Evolutionary conservation across 1,284 basidiomycete genomes (phyloP).

Genomic region (Boletus calvinii): DNA sequence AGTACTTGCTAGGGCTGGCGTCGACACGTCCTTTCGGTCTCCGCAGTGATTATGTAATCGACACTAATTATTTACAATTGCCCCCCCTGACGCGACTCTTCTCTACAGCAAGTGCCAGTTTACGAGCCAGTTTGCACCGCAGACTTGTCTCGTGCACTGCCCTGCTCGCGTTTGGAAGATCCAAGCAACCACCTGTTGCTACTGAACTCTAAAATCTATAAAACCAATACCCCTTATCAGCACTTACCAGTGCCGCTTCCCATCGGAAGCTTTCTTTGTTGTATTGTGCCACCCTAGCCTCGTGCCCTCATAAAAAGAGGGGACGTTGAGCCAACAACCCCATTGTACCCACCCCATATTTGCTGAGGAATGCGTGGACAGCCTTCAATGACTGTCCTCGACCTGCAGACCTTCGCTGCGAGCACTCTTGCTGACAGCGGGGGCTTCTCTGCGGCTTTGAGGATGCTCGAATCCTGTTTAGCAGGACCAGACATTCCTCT

Average conservation of each 20-base stretch:
- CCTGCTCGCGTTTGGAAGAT: neutral
- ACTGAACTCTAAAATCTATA: neutral
- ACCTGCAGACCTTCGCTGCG: conserved; percentile 17
- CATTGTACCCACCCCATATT: neutral
- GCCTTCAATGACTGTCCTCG: conserved; percentile 14
- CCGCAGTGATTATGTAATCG: conserved; percentile 27
- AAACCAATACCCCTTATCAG: conserved; percentile 6
- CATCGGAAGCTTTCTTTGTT: conserved; percentile 6
- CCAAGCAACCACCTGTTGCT: neutral
- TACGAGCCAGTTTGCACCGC: neutral
- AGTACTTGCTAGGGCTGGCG: neutral
- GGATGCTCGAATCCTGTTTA: conserved; percentile 30
- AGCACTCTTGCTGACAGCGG: conserved; percentile 15
- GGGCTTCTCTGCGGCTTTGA: conserved; percentile 17
- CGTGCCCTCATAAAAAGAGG: conserved; percentile 9
- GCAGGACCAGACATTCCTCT: conserved; percentile 24
- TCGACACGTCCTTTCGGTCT: conserved; percentile 16
- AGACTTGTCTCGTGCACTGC: neutral
- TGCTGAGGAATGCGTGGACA: neutral
- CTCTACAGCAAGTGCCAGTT: conserved; percentile 4
- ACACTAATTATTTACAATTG: neutral
- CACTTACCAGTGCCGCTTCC: neutral
- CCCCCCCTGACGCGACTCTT: neutral
- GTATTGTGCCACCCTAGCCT: neutral
- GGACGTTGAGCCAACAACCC: neutral